Evolutionary conservation across 2,329 filamentous ascomycete species (phyloP).

Genomic region (Alternaria incomplexa): DNA sequence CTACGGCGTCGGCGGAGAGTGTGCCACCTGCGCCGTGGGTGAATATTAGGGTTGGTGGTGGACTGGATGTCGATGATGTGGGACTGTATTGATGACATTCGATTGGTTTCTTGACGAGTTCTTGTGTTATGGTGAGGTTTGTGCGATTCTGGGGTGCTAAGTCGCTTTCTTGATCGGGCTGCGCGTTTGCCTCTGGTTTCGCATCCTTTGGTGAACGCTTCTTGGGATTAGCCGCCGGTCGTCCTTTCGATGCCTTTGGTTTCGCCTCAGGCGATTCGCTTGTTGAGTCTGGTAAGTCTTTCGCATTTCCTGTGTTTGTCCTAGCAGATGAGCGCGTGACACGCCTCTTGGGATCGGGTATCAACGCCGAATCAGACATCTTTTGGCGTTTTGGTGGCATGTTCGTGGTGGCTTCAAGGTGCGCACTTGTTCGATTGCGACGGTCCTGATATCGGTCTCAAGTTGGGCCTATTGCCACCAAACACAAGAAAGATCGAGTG

Average conservation of each 20-base stretch:
- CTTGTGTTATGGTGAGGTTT: slow-evolving; percentile 17
- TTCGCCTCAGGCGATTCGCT: not conserved
- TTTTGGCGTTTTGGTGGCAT: slow-evolving; percentile 18
- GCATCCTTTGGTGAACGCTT: not conserved
- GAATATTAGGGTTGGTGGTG: slow-evolving; percentile 42
- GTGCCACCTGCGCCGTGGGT: slow-evolving; percentile 56
- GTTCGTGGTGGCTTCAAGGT: not conserved
- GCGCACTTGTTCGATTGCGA: not conserved
- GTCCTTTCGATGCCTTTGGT: fast-evolving
- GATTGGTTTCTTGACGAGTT: slow-evolving; percentile 27
- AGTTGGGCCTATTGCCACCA: not conserved
- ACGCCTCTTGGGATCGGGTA: slow-evolving; percentile 3
- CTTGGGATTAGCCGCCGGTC: fast-evolving
- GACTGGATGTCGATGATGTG: not conserved
- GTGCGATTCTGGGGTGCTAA: not conserved
- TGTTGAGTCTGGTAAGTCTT: not conserved
- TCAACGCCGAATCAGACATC: not conserved
- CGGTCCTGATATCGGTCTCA: not conserved
- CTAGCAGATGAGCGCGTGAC: slow-evolving; percentile 17
- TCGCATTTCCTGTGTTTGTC: not conserved
- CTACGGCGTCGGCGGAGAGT: slow-evolving; percentile 46
- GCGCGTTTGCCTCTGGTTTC: not conserved
- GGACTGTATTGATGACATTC: slow-evolving; percentile 25
- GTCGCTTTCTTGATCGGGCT: not conserved
- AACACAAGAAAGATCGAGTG: not conserved